A percentile compares a stretch with the other conserved stretches of the same genome.
Conservation (phyloP, 1,139 yeast species). For the Geotrichum europaeum region DNA sequence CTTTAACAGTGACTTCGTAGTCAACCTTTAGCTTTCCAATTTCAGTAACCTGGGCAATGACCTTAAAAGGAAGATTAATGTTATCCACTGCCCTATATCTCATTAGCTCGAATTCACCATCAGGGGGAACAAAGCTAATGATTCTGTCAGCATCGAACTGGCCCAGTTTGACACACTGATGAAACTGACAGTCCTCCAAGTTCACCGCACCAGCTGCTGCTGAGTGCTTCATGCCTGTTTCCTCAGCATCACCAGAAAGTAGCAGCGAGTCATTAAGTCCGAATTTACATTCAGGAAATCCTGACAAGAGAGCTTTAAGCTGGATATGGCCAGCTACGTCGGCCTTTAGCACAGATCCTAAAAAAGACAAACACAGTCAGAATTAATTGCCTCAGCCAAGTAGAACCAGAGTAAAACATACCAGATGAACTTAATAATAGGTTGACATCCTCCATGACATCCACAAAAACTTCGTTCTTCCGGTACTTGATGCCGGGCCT, state of each 20-base stretch:
- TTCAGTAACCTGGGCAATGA: slow-evolving; percentile 56
- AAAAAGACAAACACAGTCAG: background rate
- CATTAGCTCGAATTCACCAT: slow-evolving; percentile 88
- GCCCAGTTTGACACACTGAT: slow-evolving; percentile 74
- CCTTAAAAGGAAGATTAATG: slow-evolving; percentile 63
- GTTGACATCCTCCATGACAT: slow-evolving; percentile 69
- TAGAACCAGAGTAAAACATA: slow-evolving; percentile 31
- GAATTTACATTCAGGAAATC: slow-evolving; percentile 67
- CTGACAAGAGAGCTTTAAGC: slow-evolving; percentile 68
- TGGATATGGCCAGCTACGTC: slow-evolving; percentile 73
- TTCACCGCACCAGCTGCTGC: slow-evolving; percentile 49
- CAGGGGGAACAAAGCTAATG: slow-evolving; percentile 80
- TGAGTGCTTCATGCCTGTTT: slow-evolving; percentile 25
- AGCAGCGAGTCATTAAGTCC: slow-evolving; percentile 49
- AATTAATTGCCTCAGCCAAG: slow-evolving; percentile 30
- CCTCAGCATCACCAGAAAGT: slow-evolving; percentile 23
- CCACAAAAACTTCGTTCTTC: slow-evolving; percentile 72
- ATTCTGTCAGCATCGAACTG: slow-evolving; percentile 61
- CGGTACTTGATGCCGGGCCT: slow-evolving; percentile 66
- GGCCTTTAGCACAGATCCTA: slow-evolving; percentile 50
- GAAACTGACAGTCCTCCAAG: slow-evolving; percentile 78
- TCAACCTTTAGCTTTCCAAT: slow-evolving; percentile 46
- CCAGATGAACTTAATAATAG: slow-evolving; percentile 49
- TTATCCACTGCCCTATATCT: slow-evolving; percentile 57
- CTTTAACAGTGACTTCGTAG: slow-evolving; percentile 55